Percentiles rank a stretch among this genome's conserved stretches.
Conservation (phyloP, 1,139 yeast species). For the Ogataea hybrid region DNA sequence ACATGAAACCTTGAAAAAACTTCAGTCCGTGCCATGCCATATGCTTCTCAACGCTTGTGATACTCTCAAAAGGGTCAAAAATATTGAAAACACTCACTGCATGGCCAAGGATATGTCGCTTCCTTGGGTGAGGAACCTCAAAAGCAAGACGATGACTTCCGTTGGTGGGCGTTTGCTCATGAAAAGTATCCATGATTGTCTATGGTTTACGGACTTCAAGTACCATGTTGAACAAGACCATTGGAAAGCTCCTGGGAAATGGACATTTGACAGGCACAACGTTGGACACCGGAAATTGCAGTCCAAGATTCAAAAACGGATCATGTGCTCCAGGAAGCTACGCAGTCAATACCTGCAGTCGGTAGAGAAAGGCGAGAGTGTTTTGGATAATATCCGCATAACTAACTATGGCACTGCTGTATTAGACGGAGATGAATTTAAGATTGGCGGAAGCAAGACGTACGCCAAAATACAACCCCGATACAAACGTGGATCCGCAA, state of each 20-base stretch:
- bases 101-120: slow-evolving; percentile 10
- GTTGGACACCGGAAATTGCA: slow-evolving; percentile 12
- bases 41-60: slow-evolving; percentile 13
- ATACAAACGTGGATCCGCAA: slow-evolving; percentile 7
- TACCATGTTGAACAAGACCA: slow-evolving; percentile 6
- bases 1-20: slow-evolving; percentile 4
- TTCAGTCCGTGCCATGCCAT: slow-evolving; percentile 13
- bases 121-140: slow-evolving; percentile 12
- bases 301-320: slow-evolving; percentile 9
- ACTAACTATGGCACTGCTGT: neutral
- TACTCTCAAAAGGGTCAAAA: neutral
- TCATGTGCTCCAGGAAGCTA: slow-evolving; percentile 3
- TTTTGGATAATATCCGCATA: neutral
- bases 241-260: slow-evolving; percentile 12
- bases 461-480: slow-evolving; percentile 11
- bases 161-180: slow-evolving; percentile 9
- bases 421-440: slow-evolving; percentile 1
- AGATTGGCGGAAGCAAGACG: slow-evolving; percentile 3
- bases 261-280: slow-evolving; percentile 11
- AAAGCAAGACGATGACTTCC: slow-evolving; percentile 6
- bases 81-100: slow-evolving; percentile 6
- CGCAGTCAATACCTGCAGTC: neutral
- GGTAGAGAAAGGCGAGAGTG: neutral
- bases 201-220: slow-evolving; percentile 13
- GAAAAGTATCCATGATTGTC: slow-evolving; percentile 15